Conservation (phyloP, 75 land plant genomes). For the Sequoia sempervirens region DNA sequence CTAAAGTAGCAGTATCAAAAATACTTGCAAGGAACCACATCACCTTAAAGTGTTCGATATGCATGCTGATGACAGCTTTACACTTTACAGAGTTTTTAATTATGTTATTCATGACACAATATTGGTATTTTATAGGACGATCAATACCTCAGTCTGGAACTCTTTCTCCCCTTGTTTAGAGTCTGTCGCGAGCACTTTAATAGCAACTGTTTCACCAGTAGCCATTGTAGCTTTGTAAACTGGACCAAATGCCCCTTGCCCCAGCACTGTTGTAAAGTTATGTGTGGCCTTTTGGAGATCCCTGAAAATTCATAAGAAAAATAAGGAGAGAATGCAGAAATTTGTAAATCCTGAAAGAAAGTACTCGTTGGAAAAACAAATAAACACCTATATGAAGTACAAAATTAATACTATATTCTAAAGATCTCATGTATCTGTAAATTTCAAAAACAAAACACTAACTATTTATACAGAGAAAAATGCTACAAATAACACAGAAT, state of each 20-base stretch:
- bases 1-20: neutral
- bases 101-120: neutral
- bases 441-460: neutral
- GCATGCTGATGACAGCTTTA: neutral
- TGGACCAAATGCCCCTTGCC: slow-evolving; percentile 84
- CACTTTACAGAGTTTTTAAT: neutral
- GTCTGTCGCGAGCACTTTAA: slow-evolving; percentile 66
- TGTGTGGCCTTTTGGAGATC: slow-evolving; percentile 77
- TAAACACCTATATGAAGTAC: neutral
- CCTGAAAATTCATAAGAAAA: slow-evolving; percentile 27
- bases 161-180: slow-evolving; percentile 83
- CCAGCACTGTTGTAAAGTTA: slow-evolving; percentile 72
- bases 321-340: neutral
- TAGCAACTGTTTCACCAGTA: slow-evolving; percentile 79
- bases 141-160: slow-evolving; percentile 76
- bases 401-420: neutral
- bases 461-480: neutral
- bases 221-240: slow-evolving; percentile 79
- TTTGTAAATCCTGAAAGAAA: neutral
- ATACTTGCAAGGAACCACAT: neutral
- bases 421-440: neutral
- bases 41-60: neutral
- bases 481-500: neutral
- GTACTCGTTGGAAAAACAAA: neutral
- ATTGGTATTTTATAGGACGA: neutral